Evolutionary conservation across 2,329 filamentous ascomycete species (phyloP).

Genomic region (Colletotrichum tropicale): DNA sequence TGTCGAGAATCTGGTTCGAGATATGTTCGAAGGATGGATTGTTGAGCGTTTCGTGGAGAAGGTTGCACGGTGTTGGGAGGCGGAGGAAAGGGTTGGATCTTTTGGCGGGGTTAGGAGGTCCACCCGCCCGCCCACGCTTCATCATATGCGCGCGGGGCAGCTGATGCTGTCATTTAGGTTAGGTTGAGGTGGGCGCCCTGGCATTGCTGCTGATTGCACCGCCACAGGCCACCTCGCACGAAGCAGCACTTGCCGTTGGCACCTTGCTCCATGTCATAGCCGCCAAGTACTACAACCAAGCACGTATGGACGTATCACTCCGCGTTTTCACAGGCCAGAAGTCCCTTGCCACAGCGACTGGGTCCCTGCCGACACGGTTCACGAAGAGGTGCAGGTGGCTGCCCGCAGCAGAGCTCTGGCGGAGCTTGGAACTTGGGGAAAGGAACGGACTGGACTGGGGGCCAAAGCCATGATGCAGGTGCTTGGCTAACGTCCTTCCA

Average conservation of each 20-base stretch:
- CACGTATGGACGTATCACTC: neutral
- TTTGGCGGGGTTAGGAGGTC: slow-evolving; percentile 19
- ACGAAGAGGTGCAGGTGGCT: neutral
- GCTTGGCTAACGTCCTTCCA: neutral
- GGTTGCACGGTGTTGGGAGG: slow-evolving; percentile 10
- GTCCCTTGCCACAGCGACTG: neutral
- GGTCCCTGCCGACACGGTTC: neutral
- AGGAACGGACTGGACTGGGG: neutral
- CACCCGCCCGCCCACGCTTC: slow-evolving; percentile 2
- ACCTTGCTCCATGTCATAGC: neutral
- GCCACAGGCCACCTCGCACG: neutral
- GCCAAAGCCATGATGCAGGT: neutral
- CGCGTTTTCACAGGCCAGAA: neutral
- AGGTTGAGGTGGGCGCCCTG: neutral
- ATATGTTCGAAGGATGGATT: neutral
- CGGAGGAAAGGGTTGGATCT: slow-evolving; percentile 12
- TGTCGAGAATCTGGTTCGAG: neutral
- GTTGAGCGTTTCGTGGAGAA: slow-evolving; percentile 15
- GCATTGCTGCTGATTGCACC: neutral
- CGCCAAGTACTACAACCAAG: neutral
- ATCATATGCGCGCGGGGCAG: slow-evolving; percentile 21
- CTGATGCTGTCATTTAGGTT: slow-evolving; percentile 17
- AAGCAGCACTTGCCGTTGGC: neutral
- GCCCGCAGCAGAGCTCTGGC: neutral
- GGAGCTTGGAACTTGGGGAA: neutral